Evolutionary conservation across 2,329 filamentous ascomycete genomes (phyloP), one percentile per base, ranked within the genome.

Genomic region (Boeremia exigua): DNA sequence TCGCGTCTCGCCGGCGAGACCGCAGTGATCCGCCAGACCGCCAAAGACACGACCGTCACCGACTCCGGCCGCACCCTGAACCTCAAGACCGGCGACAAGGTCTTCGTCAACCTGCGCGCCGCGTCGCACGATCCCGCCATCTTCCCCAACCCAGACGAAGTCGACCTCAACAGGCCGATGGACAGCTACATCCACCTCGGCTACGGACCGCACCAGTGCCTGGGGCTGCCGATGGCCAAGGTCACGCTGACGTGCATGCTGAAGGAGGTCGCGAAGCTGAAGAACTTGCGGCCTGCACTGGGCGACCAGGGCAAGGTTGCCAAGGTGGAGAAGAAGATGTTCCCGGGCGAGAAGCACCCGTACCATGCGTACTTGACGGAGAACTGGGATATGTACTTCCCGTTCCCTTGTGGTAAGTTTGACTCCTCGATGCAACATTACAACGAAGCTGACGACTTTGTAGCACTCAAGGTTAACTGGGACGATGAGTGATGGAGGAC

Each of bases 311-410:
- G 76, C 14, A 60, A 62, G 42, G 69, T 82, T 38, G 76, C 79
- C 65, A 81, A 80, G 67, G 74, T 81, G 0, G 57, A 65, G 40
- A 76, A 76, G 65, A 59, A 32, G 33, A 53, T 70, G 56, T 56
- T 27, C 27, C 67, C 15, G 59, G 71, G 25, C 6, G 59, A 73
- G 37, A 66, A 68, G 55, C 62, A 76, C 46, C 66, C 69, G 10
- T 80, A 77, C 55, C 75, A 79, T 66, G 72, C 73, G 23, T 82
- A 80, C 56, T 61, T 82, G 71, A 80, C 77, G 32, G 79, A 80
- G 71, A 77, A 78, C 47, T 78, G 77, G 75, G 77, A 80, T 69
- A 71, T 69, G 63, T 79, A 74, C 62, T 80, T 78, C 64, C 78
- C 78, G 36, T 80, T 81, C 54, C 79, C 79, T 46, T 77, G 74